Conservation (phyloP, 176 grass and related monocot genomes). For the Zizania latifolia region DNA sequence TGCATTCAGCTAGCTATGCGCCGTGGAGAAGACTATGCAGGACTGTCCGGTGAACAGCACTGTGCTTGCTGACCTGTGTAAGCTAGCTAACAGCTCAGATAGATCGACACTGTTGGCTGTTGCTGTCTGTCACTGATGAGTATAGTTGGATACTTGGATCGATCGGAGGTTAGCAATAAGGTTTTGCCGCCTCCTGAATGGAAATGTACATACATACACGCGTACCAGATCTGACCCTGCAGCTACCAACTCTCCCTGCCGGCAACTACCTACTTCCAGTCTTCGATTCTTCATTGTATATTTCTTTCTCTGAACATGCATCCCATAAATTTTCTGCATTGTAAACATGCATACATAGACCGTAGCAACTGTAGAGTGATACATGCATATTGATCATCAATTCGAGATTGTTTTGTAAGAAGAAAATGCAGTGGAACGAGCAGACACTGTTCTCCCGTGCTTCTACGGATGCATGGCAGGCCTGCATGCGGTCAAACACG, state of each 20-base stretch:
- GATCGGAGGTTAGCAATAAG: no score
- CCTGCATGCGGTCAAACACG: constrained; percentile 28
- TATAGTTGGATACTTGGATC: no score
- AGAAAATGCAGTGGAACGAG: not conserved
- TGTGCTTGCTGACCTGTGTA: not conserved
- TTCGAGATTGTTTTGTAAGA: no score
- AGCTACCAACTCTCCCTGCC: no score
- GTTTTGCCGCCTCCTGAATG: not conserved
- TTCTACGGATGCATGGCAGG: not conserved
- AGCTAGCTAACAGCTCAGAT: not conserved
- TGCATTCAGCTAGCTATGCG: not conserved
- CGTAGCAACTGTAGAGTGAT: no score
- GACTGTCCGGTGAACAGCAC: not conserved
- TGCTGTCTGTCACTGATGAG: no score
- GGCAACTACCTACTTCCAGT: no score
- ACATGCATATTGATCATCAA: no score
- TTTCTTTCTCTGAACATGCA: no score
- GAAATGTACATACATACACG: not conserved
- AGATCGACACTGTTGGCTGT: not conserved
- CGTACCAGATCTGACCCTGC: not conserved
- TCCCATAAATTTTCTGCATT: no score
- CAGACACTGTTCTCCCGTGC: not conserved
- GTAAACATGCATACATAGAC: no score
- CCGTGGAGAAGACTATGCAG: not conserved
- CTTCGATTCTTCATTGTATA: no score